These are phyloP conservation scores for Sclerotinia trifoliorum DNA, from an alignment of 2,329 filamentous ascomycete genomes.

Conservation along the genomic window DNA sequence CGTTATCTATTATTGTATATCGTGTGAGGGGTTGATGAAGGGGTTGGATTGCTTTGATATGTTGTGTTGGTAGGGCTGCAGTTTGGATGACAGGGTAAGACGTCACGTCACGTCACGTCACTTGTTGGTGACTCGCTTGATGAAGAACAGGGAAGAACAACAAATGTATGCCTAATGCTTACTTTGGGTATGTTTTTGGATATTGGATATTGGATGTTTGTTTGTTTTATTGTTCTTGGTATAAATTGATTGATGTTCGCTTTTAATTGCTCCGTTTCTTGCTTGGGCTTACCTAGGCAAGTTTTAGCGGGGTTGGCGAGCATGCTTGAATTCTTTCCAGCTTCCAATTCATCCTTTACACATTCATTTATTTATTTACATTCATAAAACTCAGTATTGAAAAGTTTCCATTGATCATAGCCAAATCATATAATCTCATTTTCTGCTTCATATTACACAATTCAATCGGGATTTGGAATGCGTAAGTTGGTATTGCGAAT, in stretches of 20 bases:
- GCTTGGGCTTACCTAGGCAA: neutral
- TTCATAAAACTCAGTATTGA: too few species aligned
- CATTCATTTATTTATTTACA: too few species aligned
- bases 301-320: neutral
- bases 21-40: neutral
- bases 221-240: neutral
- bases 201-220: neutral
- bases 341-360: neutral
- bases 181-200: neutral
- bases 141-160: constrained; percentile 11
- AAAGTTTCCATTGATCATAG: too few species aligned
- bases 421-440: too few species aligned
- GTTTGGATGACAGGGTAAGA: neutral
- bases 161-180: constrained; percentile 1
- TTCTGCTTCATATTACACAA: too few species aligned
- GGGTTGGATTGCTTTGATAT: constrained; percentile 5
- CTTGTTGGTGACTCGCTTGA: constrained; percentile 10
- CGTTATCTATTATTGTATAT: neutral
- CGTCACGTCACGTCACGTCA: constrained; percentile 10
- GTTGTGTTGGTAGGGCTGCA: constrained; percentile 19
- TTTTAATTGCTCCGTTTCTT: neutral
- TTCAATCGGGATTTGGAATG: too few species aligned
- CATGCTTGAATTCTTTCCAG: too few species aligned
- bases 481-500: too few species aligned
- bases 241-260: neutral